Conservation (phyloP, 148 eudicot genomes). For the Fagopyrum homotropicum region DNA sequence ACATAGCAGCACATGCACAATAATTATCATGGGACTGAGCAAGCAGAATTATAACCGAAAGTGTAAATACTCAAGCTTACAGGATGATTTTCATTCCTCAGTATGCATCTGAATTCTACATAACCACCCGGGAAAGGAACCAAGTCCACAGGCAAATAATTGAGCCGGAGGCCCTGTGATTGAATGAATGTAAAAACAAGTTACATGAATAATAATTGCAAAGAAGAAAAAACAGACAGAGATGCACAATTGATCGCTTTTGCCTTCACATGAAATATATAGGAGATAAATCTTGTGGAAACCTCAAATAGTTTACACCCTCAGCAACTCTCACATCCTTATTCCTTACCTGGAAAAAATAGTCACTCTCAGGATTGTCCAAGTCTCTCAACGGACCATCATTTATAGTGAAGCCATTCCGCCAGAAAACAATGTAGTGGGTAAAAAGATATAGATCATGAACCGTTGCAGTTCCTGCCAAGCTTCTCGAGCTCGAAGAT, state of each 20-base stretch:
- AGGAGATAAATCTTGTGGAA: not conserved
- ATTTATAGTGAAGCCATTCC: slow-evolving; percentile 77
- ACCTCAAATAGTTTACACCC: not conserved
- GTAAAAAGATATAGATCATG: slow-evolving; percentile 60
- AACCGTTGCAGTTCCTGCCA: slow-evolving; percentile 78
- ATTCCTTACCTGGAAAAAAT: slow-evolving; percentile 62
- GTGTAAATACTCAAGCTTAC: slow-evolving; percentile 26
- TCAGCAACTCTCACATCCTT: not conserved
- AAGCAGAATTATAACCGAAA: not conserved
- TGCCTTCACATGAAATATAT: not conserved
- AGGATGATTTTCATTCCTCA: slow-evolving; percentile 44
- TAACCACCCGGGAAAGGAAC: slow-evolving; percentile 45
- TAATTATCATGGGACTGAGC: not conserved
- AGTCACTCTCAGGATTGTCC: slow-evolving; percentile 79
- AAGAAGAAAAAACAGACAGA: not conserved
- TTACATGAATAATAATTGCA: not conserved
- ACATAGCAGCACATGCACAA: not conserved
- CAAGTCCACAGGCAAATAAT: slow-evolving; percentile 60
- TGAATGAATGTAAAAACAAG: not conserved
- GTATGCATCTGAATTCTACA: slow-evolving; percentile 54
- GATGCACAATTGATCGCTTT: not conserved
- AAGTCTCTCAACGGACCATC: slow-evolving; percentile 87
- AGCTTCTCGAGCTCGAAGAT: slow-evolving; percentile 46
- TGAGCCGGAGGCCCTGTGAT: slow-evolving; percentile 50
- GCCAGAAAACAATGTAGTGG: slow-evolving; percentile 88